These are phyloP conservation scores for Blumeria hordei DNA, from an alignment of 2,329 filamentous ascomycete species.

Conservation along the genomic window DNA sequence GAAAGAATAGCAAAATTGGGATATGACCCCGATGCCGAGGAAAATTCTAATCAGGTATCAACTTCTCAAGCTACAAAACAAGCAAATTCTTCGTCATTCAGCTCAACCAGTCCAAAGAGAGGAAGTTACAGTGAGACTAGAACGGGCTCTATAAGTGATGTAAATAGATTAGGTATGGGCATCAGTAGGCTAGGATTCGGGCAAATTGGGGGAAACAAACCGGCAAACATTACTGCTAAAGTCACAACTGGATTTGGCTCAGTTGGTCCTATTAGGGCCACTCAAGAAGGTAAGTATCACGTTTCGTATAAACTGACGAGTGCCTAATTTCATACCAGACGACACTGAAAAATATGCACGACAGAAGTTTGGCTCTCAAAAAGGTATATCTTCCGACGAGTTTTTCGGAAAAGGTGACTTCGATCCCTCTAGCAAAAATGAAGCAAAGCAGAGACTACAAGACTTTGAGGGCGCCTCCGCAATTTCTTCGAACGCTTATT, in stretches of 20 bases:
- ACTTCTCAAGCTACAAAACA: conserved; percentile 9
- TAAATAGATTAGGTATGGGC: conserved; percentile 63
- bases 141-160: conserved; percentile 47
- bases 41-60: conserved; percentile 13
- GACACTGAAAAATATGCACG: conserved; percentile 48
- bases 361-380: conserved; percentile 73
- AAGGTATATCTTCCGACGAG: conserved; percentile 92
- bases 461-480: conserved; percentile 80
- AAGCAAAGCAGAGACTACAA: conserved; percentile 69
- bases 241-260: conserved; percentile 68
- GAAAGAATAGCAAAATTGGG: conserved; percentile 88
- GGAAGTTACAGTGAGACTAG: conserved; percentile 31
- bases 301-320: neutral
- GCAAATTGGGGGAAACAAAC: conserved; percentile 13
- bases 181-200: conserved; percentile 14
- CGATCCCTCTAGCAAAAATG: conserved; percentile 55
- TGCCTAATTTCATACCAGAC: no score
- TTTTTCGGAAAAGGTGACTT: conserved; percentile 85
- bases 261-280: conserved; percentile 48
- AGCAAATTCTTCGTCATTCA: conserved; percentile 25
- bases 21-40: conserved; percentile 79
- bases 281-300: conserved; percentile 32
- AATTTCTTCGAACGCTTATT: conserved; percentile 95
- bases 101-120: conserved; percentile 40
- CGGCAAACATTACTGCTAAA: conserved; percentile 16